Evolutionary conservation across 441 rosid species (phyloP), one percentile per base, ranked within the genome.

Genomic region (Arabidopsis hybrid): DNA sequence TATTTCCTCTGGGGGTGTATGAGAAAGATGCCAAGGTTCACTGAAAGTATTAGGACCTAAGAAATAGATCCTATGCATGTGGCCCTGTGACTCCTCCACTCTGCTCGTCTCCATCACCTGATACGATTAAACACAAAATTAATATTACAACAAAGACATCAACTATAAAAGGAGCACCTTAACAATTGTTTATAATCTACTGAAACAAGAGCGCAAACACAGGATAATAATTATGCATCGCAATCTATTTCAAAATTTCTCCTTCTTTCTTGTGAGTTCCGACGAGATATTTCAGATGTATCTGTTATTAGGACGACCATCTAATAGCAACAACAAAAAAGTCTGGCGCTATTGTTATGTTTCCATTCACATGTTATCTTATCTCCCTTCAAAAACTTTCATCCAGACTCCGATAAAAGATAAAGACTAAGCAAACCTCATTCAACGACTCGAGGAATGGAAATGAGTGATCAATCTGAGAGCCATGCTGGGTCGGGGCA

Each of bases 381-480:
- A 34, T 72, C 75, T 31, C 53, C 42, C 35, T 71, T 40, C 8
- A 61, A 40, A 7, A 4, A 1, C 13, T 3, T 12, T 42, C n/a
- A 62, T 42, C 31, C 55, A 17, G 62, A 61, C 5, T 60, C 49
- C 2, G 43, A 43, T 40, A 7, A 70, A 60, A 59, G 60, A 42
- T 32, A 51, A 57, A 59, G 47, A 71, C 51, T 18, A 65, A 42
- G 62, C 64, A 51, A 59, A 89, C 98, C 98, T 93, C 98, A 73
- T 93, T 93, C 67, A 93, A 68, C 10, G 98, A 93, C 87, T 93
- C 98, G 40, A 93, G 79, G 75, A 93, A 93, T 65, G 98, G 98
- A 70, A 93, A 91, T 4, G 98, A 93, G 79, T 89, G 92, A 82
- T 78, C 81, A 57, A 78, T 78, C 61, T 78, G 81, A 69, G 98